A percentile compares a stretch with the other conserved stretches of the same genome.
Evolutionary conservation across 2,329 filamentous ascomycete genomes (phyloP).

Genomic region (Thelonectria rubi): DNA sequence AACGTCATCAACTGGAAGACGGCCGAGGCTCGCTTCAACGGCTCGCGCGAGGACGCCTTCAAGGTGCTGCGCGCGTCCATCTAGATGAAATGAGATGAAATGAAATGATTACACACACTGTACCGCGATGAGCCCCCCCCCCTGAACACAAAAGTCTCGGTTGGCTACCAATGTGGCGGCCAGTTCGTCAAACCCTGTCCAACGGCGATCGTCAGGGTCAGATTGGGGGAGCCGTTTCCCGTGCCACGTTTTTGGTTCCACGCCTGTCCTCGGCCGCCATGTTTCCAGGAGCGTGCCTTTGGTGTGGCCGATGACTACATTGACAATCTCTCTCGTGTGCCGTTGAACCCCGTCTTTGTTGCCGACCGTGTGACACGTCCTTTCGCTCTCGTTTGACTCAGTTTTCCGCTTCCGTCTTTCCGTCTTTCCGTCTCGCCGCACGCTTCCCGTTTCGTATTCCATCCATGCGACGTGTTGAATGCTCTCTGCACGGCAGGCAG

Average conservation of each 20-base stretch:
- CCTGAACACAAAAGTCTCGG: conserved; percentile 31
- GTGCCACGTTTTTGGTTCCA: neutral
- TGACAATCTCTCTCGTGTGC: neutral
- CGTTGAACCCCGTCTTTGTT: neutral
- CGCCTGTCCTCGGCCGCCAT: neutral
- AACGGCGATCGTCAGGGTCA: conserved; percentile 25
- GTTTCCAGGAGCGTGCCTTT: neutral
- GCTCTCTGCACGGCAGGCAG: neutral
- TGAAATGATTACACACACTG: neutral
- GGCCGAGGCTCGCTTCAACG: conserved; percentile 69
- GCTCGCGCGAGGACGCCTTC: conserved; percentile 57
- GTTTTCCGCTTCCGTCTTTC: too few species aligned
- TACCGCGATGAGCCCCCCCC: too few species aligned
- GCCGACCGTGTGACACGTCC: conserved; percentile 1
- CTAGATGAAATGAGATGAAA: conserved; percentile 30
- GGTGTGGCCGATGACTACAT: neutral
- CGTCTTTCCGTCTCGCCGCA: too few species aligned
- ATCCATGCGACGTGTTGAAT: neutral
- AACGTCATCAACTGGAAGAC: conserved; percentile 81
- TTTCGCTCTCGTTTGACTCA: too few species aligned
- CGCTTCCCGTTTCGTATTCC: too few species aligned
- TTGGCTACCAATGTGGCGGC: conserved; percentile 27
- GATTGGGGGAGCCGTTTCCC: conserved; percentile 7
- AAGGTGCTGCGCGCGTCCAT: conserved; percentile 55
- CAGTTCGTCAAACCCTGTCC: conserved; percentile 22